These are phyloP conservation scores for Agarophyton chilense DNA, from an alignment of 23 red algal species.

Conservation along the genomic window DNA sequence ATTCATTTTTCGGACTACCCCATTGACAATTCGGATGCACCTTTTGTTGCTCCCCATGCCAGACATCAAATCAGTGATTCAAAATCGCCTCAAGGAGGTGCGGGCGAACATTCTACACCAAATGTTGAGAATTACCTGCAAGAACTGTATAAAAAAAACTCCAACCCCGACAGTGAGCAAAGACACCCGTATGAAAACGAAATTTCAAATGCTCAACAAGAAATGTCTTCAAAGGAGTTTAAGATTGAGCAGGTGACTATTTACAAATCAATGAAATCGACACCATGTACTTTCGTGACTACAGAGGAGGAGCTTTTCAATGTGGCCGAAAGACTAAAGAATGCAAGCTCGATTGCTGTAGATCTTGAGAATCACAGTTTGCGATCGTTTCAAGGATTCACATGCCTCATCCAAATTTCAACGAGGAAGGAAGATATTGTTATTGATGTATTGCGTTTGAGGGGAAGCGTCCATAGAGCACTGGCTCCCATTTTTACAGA, in stretches of 20 bases:
- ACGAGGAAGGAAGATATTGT: conserved; percentile 83
- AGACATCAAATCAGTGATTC: not conserved
- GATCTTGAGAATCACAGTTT: conserved; percentile 93
- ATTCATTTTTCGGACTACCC: conserved; percentile 71
- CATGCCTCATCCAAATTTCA: conserved; percentile 93
- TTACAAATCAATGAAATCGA: conserved; percentile 24
- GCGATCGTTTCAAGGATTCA: conserved; percentile 96
- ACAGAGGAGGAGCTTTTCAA: conserved; percentile 62
- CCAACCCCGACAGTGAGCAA: not conserved
- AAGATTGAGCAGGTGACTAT: conserved; percentile 5
- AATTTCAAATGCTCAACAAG: conserved; percentile 48
- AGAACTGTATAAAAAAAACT: conserved; percentile 49
- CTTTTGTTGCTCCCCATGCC: conserved; percentile 55
- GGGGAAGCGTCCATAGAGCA: conserved; percentile 50
- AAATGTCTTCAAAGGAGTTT: conserved; percentile 40
- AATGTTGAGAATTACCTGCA: conserved; percentile 41
- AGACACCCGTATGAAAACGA: conserved; percentile 75
- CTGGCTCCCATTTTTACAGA: conserved; percentile 76
- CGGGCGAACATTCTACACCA: not conserved
- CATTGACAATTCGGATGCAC: conserved; percentile 76
- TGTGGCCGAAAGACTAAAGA: conserved; percentile 37
- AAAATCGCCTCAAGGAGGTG: not conserved
- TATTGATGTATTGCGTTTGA: conserved; percentile 83
- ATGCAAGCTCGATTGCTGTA: conserved; percentile 65
- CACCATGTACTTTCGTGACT: conserved; percentile 54